These are phyloP conservation scores for Solanum hybrid DNA, from an alignment of 305 asterid species.

Conservation along the genomic window DNA sequence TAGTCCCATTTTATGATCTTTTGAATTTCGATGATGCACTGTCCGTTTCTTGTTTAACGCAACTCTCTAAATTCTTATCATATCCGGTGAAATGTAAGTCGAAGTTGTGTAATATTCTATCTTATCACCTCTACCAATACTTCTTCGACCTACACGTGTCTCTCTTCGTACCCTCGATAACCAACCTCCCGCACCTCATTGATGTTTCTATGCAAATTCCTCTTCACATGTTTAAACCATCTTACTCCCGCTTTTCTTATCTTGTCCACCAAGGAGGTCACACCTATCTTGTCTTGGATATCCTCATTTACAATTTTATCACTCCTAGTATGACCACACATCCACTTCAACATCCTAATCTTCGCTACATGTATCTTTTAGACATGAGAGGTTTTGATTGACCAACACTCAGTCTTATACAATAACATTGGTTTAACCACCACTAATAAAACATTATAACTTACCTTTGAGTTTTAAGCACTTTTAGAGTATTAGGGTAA, in stretches of 20 bases:
- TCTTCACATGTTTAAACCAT: background rate
- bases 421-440: background rate
- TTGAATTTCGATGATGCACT: background rate
- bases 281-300: background rate
- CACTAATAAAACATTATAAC: background rate
- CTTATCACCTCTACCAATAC: too few species aligned
- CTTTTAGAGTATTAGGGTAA: too few species aligned
- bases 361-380: background rate
- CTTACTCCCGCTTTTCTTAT: background rate
- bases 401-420: background rate
- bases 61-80: background rate
- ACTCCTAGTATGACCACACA: background rate
- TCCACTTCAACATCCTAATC: background rate
- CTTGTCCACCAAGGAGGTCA: background rate
- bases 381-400: background rate
- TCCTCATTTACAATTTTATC: too few species aligned
- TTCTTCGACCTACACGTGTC: background rate
- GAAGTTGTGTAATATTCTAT: too few species aligned
- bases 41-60: background rate
- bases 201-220: background rate
- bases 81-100: too few species aligned
- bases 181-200: background rate
- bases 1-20: background rate
- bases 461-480: background rate
- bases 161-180: background rate